Evolutionary conservation across 2,329 filamentous ascomycete species (phyloP), one percentile per base, ranked within the genome.

Genomic region (Onygena corvina): DNA sequence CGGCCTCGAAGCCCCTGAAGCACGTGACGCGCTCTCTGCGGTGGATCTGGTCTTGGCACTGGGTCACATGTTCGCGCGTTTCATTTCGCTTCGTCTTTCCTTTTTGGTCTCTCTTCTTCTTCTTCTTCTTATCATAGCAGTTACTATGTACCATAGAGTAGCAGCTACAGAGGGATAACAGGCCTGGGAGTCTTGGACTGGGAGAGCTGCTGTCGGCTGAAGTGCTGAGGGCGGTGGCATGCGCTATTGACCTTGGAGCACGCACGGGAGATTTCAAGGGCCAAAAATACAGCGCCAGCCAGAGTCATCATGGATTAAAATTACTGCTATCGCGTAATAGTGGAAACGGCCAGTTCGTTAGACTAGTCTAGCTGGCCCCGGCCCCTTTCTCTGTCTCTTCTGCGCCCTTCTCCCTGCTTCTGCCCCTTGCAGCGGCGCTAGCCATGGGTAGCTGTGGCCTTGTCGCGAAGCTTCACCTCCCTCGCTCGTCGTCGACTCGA

Each of bases 361-460:
- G 29, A n/a, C n/a, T n/a, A n/a, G n/a, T n/a, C n/a, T n/a, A n/a
- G n/a, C n/a, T n/a, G n/a, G n/a, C n/a, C n/a, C n/a, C n/a, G n/a
- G n/a, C n/a, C n/a, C n/a, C n/a, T n/a, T 16, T 29, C 42, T 16
- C 16, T 42, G 14, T 21, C 11, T 42, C 23, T n/a, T 14, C 12
- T 45, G 14, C 7, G 5, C 18, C 14, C 25, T 30, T 21, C 8
- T n/a, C 12, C n/a, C 25, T 21, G 25, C 14, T 30, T 18, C n/a
- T 33, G 12, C 27, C 21, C 8, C 20, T 16, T 23, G 6, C 5
- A 12, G 38, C 30, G 45, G 21, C 45, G 46, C 46, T 47, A 47
- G 33, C 20, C 46, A 36, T 23, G 46, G 46, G 46, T 47, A 47
- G 46, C 46, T 47, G 46, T 47, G 33, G 31, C 30, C 46, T 47